Conservation (phyloP, 345 rosid genomes). For the Gossypium bickii region DNA sequence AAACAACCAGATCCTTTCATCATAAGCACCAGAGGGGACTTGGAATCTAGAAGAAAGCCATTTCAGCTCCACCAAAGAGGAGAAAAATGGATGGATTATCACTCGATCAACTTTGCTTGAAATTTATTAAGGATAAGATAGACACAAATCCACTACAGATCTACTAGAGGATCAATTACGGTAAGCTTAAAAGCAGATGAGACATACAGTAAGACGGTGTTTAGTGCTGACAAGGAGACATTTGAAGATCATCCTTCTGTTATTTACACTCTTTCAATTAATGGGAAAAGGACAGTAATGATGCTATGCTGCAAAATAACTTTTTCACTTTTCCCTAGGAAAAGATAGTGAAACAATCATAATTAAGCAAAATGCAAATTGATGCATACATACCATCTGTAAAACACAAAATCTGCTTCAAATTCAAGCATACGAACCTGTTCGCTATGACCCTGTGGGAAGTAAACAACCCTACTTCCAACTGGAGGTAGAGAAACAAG, state of each 20-base stretch:
- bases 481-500: conserved; percentile 88
- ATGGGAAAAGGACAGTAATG: neutral
- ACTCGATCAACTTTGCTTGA: neutral
- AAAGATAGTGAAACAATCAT: neutral
- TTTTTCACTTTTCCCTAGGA: conserved; percentile 1
- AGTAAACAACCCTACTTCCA: conserved; percentile 97
- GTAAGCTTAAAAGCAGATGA: neutral
- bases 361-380: conserved; percentile 3
- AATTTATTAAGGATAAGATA: neutral
- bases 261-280: neutral
- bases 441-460: conserved; percentile 99
- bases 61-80: too few relatives aligned
- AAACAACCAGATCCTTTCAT: too few relatives aligned
- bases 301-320: conserved; percentile 1
- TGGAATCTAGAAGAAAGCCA: too few relatives aligned
- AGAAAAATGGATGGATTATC: too few relatives aligned
- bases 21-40: too few relatives aligned
- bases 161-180: neutral
- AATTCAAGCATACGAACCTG: conserved; percentile 49
- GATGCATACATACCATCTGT: neutral
- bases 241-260: neutral
- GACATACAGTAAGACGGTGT: neutral
- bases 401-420: conserved; percentile 5
- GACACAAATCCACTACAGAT: neutral
- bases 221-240: neutral